Conservation (phyloP, 2,329 filamentous ascomycete species). For the Aspergillus niger region DNA sequence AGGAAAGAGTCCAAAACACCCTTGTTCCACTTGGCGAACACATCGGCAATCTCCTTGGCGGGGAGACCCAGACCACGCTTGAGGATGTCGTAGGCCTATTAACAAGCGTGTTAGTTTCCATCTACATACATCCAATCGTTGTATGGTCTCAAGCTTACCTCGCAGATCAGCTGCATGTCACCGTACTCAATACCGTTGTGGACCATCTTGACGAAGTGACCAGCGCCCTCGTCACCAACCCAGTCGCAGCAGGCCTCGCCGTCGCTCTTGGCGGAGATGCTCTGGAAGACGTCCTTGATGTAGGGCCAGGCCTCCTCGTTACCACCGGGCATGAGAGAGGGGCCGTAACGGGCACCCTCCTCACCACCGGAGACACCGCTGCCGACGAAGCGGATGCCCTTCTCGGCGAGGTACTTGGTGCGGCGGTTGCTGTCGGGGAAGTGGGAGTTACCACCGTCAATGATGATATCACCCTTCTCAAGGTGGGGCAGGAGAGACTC, state of each 20-base stretch:
- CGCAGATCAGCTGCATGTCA: conserved; percentile 99
- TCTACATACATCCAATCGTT: neutral
- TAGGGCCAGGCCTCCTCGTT: conserved; percentile 96
- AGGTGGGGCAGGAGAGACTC: conserved; percentile 85
- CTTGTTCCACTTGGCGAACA: conserved; percentile 96
- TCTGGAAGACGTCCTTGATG: conserved; percentile 99
- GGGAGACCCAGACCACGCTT: conserved; percentile 91
- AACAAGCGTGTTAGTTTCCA: neutral
- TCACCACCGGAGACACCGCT: conserved; percentile 98
- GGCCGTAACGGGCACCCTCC: conserved; percentile 96
- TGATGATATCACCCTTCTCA: conserved; percentile 93
- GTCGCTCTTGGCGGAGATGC: conserved; percentile 96
- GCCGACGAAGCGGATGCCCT: conserved; percentile 95
- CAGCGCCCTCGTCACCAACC: conserved; percentile 99
- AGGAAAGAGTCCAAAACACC: conserved; percentile 98
- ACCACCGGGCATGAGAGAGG: conserved; percentile 98
- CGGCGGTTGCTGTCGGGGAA: conserved; percentile 99
- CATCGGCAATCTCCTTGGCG: conserved; percentile 94
- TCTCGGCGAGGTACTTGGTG: conserved; percentile 79
- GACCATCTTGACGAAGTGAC: conserved; percentile 99
- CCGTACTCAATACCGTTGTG: conserved; percentile 99
- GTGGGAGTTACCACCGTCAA: conserved; percentile 98
- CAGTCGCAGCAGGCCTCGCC: conserved; percentile 98
- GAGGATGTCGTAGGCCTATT: conserved; percentile 97
- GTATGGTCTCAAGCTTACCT: conserved; percentile 62